A percentile compares a stretch with the other conserved stretches of the same genome.
Evolutionary conservation across 305 asterid genomes (phyloP).

Genomic region (Fraxinus baroniana): DNA sequence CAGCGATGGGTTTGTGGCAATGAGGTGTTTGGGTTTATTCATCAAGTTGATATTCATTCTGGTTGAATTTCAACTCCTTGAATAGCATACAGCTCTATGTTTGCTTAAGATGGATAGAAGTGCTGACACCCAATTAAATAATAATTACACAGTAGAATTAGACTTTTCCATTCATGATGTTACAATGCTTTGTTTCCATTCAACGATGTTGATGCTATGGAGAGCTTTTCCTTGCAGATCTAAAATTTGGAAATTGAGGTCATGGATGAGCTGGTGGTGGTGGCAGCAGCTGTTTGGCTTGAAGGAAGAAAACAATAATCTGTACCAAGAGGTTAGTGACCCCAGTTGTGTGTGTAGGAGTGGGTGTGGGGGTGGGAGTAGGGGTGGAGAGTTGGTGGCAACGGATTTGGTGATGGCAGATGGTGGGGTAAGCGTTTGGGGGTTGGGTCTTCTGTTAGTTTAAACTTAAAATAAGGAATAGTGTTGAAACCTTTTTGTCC

Average conservation of each 20-base stretch:
- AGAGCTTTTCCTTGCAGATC: background rate
- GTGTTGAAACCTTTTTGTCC: background rate
- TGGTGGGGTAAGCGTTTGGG: background rate
- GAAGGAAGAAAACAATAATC: background rate
- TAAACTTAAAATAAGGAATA: background rate
- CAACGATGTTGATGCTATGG: background rate
- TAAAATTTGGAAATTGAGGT: background rate
- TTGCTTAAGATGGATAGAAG: background rate
- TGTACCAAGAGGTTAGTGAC: background rate
- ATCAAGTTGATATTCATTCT: conserved; percentile 64
- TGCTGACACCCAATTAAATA: background rate
- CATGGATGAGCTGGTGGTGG: background rate
- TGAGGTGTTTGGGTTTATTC: conserved; percentile 70
- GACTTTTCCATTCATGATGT: background rate
- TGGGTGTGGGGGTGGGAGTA: background rate
- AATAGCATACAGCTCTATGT: background rate
- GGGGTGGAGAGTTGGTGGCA: background rate
- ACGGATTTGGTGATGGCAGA: background rate
- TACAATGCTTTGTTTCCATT: background rate
- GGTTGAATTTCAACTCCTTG: background rate
- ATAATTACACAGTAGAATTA: background rate
- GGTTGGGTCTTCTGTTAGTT: background rate
- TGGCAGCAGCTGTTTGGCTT: background rate
- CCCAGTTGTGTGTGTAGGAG: background rate
- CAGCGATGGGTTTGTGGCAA: conserved; percentile 76